Evolutionary conservation across 2,329 filamentous ascomycete species (phyloP).

Genomic region (Aspergillus calidoustus): DNA sequence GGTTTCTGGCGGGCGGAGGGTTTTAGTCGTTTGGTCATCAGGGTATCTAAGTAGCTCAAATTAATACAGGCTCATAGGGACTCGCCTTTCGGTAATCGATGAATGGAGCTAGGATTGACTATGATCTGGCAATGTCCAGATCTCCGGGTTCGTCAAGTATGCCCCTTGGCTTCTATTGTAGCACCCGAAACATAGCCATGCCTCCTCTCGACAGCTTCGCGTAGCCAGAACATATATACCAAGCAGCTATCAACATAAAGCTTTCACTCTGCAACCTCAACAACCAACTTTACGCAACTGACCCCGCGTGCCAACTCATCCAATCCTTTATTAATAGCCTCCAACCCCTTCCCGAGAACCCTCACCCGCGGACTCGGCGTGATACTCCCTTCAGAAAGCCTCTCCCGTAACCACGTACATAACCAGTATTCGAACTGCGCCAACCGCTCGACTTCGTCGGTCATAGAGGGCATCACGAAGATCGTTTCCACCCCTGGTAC

Average conservation of each 20-base stretch:
- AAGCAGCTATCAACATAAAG: no score
- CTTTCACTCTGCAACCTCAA: conserved; percentile 46
- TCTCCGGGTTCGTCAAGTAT: no score
- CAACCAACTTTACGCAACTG: conserved; percentile 50
- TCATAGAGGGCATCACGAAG: conserved; percentile 44
- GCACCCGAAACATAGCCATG: no score
- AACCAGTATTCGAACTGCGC: conserved; percentile 48
- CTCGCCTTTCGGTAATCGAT: no score
- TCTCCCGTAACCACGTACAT: conserved; percentile 42
- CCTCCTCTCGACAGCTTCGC: no score
- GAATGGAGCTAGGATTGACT: no score
- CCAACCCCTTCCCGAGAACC: conserved; percentile 45
- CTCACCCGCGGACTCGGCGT: conserved; percentile 46
- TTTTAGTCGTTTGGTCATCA: no score
- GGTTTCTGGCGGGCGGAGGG: neutral
- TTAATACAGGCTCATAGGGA: no score
- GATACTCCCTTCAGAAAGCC: conserved; percentile 37
- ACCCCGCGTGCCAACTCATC: conserved; percentile 43
- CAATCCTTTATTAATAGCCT: conserved; percentile 45
- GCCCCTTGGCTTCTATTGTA: no score
- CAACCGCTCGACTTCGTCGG: conserved; percentile 38
- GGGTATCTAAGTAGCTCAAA: no score
- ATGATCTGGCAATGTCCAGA: no score
- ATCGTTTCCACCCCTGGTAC: conserved; percentile 43
- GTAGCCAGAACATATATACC: no score